phyloP scores from a whole-genome alignment of 129 eudicot genomes.

The Artemisia argyi region DNA sequence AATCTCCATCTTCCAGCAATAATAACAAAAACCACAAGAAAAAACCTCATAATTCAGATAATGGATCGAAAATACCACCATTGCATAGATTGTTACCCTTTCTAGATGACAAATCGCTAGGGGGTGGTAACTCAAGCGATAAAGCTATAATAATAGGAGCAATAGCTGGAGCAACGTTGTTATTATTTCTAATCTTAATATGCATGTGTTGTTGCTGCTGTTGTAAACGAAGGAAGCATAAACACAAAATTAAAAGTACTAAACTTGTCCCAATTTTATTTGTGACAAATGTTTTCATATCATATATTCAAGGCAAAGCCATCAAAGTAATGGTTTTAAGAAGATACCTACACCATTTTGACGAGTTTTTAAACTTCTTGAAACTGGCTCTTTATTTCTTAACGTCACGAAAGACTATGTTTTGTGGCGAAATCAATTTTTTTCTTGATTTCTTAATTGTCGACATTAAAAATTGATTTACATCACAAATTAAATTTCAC shows the following conservation, averaged over 20 bases:
- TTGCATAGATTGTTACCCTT: constrained; percentile 1
- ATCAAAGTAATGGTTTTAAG: too few relatives aligned
- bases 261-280: neutral
- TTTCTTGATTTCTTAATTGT: too few relatives aligned
- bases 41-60: constrained; percentile 1
- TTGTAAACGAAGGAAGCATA: constrained; percentile 10
- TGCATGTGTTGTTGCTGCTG: constrained; percentile 30
- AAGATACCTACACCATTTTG: too few relatives aligned
- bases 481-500: too few relatives aligned
- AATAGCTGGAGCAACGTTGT: constrained; percentile 46
- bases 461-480: too few relatives aligned
- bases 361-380: too few relatives aligned
- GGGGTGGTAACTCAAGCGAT: constrained; percentile 18
- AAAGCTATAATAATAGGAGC: constrained; percentile 49
- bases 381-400: too few relatives aligned
- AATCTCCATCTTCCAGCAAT: constrained; percentile 18
- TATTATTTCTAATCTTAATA: constrained; percentile 39
- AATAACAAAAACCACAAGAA: constrained; percentile 5
- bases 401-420: too few relatives aligned
- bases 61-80: constrained; percentile 14
- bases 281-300: neutral
- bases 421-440: too few relatives aligned
- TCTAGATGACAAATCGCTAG: neutral
- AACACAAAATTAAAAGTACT: constrained; percentile 11
- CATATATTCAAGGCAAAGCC: too few relatives aligned